Evolutionary conservation across 1,139 yeast genomes (phyloP).

Genomic region (Kodamaea derodonti): DNA sequence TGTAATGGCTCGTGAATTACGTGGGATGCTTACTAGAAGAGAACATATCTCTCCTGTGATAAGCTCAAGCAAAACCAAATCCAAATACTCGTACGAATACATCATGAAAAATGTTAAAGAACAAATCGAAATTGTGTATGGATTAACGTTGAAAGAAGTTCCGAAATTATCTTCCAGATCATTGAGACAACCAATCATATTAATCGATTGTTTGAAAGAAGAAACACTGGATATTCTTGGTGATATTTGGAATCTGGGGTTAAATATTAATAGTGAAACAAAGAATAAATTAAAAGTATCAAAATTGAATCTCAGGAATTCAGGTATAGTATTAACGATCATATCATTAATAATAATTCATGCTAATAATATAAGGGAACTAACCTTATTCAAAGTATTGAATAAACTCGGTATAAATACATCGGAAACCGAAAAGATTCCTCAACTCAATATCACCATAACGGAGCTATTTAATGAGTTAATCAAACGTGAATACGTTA

Average conservation of each 20-base stretch:
- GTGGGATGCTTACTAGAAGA: conserved; percentile 23
- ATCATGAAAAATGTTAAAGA: conserved; percentile 16
- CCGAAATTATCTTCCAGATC: conserved; percentile 10
- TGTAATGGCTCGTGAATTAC: conserved; percentile 22
- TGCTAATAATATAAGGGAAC: conserved; percentile 32
- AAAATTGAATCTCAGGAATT: conserved; percentile 27
- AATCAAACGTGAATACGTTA: conserved; percentile 31
- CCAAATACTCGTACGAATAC: conserved; percentile 12
- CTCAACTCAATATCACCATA: conserved; percentile 14
- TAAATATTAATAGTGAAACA: conserved; percentile 1
- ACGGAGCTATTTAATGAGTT: conserved; percentile 28
- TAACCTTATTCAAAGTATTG: conserved; percentile 20
- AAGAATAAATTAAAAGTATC: conserved; percentile 15
- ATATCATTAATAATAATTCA: conserved; percentile 28
- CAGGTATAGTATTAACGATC: conserved; percentile 27
- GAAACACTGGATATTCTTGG: conserved; percentile 17
- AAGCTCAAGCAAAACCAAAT: not conserved
- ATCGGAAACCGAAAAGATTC: conserved; percentile 5
- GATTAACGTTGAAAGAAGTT: conserved; percentile 24
- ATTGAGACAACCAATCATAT: conserved; percentile 13
- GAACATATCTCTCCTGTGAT: conserved; percentile 22
- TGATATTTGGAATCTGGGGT: conserved; percentile 14
- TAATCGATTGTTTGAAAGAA: conserved; percentile 19
- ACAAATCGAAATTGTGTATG: conserved; percentile 27
- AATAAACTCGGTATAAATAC: conserved; percentile 29